phyloP scores from a whole-genome alignment of 2,329 filamentous ascomycete genomes.

The Penicillium capsulatum region DNA sequence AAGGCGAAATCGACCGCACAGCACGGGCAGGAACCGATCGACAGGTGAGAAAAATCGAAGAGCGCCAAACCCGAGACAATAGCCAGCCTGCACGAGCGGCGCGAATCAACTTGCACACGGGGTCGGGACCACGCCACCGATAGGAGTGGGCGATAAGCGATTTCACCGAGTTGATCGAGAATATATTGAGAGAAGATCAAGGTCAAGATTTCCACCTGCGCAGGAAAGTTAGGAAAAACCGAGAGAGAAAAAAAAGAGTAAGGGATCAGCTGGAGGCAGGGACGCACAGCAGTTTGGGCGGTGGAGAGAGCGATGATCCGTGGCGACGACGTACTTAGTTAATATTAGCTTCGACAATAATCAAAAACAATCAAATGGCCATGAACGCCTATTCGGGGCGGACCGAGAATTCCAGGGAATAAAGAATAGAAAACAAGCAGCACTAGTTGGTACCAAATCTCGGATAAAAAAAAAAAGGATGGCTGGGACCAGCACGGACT shows the following conservation, averaged over 20 bases:
- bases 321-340: slow-evolving; percentile 1
- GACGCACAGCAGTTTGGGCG: slow-evolving; percentile 16
- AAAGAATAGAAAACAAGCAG: background rate
- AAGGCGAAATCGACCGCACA: no score
- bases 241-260: slow-evolving; percentile 7
- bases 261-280: slow-evolving; percentile 16
- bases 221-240: slow-evolving; percentile 4
- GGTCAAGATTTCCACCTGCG: background rate
- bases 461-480: slow-evolving; percentile 9
- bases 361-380: background rate
- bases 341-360: background rate
- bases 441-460: background rate
- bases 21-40: background rate
- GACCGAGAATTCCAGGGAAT: background rate
- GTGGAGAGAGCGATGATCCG: slow-evolving; percentile 25
- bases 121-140: background rate
- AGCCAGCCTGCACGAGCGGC: slow-evolving; percentile 21
- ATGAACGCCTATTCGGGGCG: slow-evolving; percentile 9
- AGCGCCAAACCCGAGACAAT: slow-evolving; percentile 3
- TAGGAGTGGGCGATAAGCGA: slow-evolving; percentile 7
- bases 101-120: slow-evolving; percentile 7
- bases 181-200: background rate
- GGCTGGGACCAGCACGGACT: slow-evolving; percentile 17
- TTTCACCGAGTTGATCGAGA: background rate
- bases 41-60: background rate